A percentile compares a stretch with the other conserved stretches of the same genome.
phyloP scores from a whole-genome alignment of 345 rosid genomes.

The Melastoma malabathricum region DNA sequence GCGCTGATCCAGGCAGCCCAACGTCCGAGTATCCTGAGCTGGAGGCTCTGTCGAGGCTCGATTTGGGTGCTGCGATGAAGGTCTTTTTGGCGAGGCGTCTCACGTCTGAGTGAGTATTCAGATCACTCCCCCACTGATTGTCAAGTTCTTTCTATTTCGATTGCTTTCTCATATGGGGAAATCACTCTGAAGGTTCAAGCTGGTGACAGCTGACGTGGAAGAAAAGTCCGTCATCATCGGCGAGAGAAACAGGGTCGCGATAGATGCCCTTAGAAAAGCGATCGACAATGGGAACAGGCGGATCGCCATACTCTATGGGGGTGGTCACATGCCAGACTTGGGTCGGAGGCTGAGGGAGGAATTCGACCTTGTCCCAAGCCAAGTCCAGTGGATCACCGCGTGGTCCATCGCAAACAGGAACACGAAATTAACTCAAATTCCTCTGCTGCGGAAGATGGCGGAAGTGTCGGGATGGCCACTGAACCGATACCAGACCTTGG shows the following conservation, averaged over 20 bases:
- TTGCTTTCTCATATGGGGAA: too few relatives aligned
- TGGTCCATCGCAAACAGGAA: constrained; percentile 70
- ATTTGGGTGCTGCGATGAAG: constrained; percentile 83
- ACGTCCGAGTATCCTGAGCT: constrained; percentile 62
- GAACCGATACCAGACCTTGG: constrained; percentile 78
- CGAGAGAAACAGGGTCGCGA: constrained; percentile 74
- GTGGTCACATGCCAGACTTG: constrained; percentile 98
- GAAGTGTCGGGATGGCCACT: constrained; percentile 72
- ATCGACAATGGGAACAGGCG: constrained; percentile 54
- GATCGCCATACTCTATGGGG: constrained; percentile 76
- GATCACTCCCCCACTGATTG: background rate
- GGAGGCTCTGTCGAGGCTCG: constrained; percentile 75
- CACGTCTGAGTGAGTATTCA: constrained; percentile 65
- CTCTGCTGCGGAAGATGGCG: constrained; percentile 55
- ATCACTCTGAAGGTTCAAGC: constrained; percentile 44
- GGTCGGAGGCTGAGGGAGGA: constrained; percentile 73
- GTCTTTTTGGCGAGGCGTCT: constrained; percentile 74
- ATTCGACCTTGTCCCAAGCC: constrained; percentile 50
- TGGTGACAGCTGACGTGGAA: constrained; percentile 60
- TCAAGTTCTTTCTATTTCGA: too few relatives aligned
- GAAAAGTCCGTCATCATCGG: constrained; percentile 80
- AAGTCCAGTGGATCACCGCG: constrained; percentile 75
- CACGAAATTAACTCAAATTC: constrained; percentile 32
- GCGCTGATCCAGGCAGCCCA: constrained; percentile 46
- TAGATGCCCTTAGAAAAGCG: constrained; percentile 50